phyloP scores from a whole-genome alignment of 371 early-diverging fungal genomes.

The Mucor mucedo region DNA sequence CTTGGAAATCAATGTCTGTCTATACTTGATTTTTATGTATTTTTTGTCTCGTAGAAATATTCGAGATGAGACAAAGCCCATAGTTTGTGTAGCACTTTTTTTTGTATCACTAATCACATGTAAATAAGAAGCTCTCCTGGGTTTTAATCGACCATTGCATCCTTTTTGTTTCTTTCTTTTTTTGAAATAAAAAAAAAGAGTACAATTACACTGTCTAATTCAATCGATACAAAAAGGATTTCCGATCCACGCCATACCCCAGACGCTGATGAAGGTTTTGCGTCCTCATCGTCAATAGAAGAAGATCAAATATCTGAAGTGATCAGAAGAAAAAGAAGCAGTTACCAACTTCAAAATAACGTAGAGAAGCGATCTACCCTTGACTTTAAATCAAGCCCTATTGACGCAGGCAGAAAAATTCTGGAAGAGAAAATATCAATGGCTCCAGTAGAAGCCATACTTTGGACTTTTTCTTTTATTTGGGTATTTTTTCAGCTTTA shows the following conservation, averaged over 20 bases:
- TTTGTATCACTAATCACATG: too few species aligned
- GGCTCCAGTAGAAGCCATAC: slow-evolving; percentile 31
- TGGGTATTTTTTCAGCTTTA: slow-evolving; percentile 32
- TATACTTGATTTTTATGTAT: too few species aligned
- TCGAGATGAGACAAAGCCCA: too few species aligned
- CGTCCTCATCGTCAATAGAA: slow-evolving; percentile 48
- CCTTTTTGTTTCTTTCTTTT: neutral
- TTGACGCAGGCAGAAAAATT: slow-evolving; percentile 8
- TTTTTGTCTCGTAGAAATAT: too few species aligned
- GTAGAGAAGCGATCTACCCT: neutral
- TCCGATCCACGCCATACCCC: neutral
- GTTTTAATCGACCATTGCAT: too few species aligned
- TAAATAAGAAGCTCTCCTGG: too few species aligned
- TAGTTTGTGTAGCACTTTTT: too few species aligned
- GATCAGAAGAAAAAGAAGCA: slow-evolving; percentile 33
- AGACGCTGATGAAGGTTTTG: slow-evolving; percentile 43
- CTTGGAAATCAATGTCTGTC: too few species aligned
- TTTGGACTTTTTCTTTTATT: slow-evolving; percentile 41
- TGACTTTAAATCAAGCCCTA: neutral
- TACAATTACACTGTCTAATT: neutral
- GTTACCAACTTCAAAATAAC: slow-evolving; percentile 4
- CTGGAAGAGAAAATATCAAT: slow-evolving; percentile 17
- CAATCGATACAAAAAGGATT: neutral
- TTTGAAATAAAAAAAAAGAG: too few species aligned
- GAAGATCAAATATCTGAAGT: slow-evolving; percentile 45